Evolutionary conservation across 2,329 filamentous ascomycete genomes (phyloP).

Genomic region (Didymella arachidicola): DNA sequence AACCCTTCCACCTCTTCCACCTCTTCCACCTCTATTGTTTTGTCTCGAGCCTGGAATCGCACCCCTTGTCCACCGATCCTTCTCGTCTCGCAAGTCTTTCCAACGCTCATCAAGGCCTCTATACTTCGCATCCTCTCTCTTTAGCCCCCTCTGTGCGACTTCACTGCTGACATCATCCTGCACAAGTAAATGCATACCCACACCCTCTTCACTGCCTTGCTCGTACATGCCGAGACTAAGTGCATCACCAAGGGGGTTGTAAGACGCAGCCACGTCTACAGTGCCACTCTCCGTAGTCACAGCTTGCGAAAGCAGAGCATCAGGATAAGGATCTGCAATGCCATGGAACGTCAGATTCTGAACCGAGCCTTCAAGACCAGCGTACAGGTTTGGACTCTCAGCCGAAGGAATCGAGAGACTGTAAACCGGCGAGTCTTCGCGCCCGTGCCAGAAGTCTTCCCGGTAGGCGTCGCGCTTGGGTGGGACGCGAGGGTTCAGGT

Average conservation of each 20-base stretch:
- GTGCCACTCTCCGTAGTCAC: conserved; percentile 4
- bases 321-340: conserved; percentile 54
- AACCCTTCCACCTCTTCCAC: conserved; percentile 23
- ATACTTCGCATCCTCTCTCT: conserved; percentile 22
- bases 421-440: conserved; percentile 56
- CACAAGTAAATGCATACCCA: conserved; percentile 51
- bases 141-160: conserved; percentile 24
- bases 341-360: conserved; percentile 55
- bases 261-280: conserved; percentile 41
- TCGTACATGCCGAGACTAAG: conserved; percentile 58
- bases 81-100: conserved; percentile 43
- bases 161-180: conserved; percentile 48
- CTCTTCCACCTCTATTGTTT: conserved; percentile 19
- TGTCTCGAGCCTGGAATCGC: conserved; percentile 20
- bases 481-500: conserved; percentile 51
- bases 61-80: conserved; percentile 31
- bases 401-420: conserved; percentile 57
- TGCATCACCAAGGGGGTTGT: conserved; percentile 44
- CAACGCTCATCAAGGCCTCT: conserved; percentile 51
- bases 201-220: conserved; percentile 46
- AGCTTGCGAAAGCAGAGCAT: conserved; percentile 47
- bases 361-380: conserved; percentile 57
- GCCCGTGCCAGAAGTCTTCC: conserved; percentile 27
- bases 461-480: conserved; percentile 27
- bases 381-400: conserved; percentile 56